Evolutionary conservation across 805 yeast genomes (phyloP), one percentile per base, ranked within the genome.

Genomic region (Yarrowia keelungensis): DNA sequence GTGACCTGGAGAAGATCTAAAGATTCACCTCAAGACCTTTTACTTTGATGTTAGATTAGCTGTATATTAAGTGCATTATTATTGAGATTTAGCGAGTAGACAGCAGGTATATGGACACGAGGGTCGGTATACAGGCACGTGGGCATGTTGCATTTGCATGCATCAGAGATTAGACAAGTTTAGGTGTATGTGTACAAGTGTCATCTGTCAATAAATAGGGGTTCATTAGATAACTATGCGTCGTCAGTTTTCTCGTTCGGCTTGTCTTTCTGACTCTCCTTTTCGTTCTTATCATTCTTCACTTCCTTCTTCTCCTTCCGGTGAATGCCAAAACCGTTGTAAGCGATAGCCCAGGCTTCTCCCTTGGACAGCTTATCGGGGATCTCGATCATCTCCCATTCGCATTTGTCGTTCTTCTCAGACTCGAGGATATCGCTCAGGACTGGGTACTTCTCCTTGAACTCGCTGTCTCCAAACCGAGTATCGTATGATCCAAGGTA

Each of bases 401-500:
- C 11, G 32, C 49, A 54, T 38, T 43, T 59, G 8, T 32, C 51
- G 2, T 59, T 38, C 16, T 59, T 41, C 19, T 56, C 35, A 5
- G 66, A 47, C 35, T 50, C 43, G 5, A 64, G 32, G n/a, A 84
- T 71, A 47, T 81, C 81, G 12, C 87, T 79, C 35, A 86, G 69
- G 0, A 73, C 68, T 0, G 85, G 85, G 71, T 84, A 86, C 67
- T 79, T 79, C 10, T 77, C 80, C 66, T 76, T 77, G 42, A 87
- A 74, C 70, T 81, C 83, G 9, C 69, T 61, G 65, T 79, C 80
- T 3, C 86, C 79, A 42, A 84, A 76, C 65, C 89, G 78, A 68
- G 3, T 87, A 0, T 88, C 85, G 71, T 87, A 89, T 7, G 80
- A 80, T 0, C 82, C 73, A 3, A 86, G 70, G 73, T 87, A 81